phyloP scores from a whole-genome alignment of 1,284 basidiomycete species.

The Leccinum fallax region DNA sequence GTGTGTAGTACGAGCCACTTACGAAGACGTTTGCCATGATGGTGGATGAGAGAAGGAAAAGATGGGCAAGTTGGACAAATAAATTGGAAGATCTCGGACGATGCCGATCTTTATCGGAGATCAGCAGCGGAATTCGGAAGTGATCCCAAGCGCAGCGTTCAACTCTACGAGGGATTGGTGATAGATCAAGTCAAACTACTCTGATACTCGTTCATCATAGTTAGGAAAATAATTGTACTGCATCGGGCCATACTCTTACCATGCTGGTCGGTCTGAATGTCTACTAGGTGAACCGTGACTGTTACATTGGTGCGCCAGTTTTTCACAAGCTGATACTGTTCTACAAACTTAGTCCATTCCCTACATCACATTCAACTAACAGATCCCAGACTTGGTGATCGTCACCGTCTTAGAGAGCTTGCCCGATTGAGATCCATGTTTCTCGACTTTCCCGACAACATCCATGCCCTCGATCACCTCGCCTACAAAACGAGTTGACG shows the following conservation, averaged over 20 bases:
- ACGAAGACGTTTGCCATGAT: constrained; percentile 50
- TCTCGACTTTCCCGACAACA: constrained; percentile 65
- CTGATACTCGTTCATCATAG: background rate
- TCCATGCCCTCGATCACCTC: constrained; percentile 69
- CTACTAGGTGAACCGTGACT: background rate
- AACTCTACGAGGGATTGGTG: background rate
- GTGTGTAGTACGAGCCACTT: constrained; percentile 17
- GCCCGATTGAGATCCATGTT: constrained; percentile 52
- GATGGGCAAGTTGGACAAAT: background rate
- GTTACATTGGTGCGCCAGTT: background rate
- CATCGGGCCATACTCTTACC: background rate
- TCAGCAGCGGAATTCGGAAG: constrained; percentile 6
- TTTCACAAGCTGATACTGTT: background rate
- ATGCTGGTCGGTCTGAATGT: background rate
- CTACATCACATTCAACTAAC: constrained; percentile 36
- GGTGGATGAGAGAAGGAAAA: constrained; percentile 6
- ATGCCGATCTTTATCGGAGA: constrained; percentile 7
- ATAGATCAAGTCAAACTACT: background rate
- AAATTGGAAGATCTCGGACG: constrained; percentile 1
- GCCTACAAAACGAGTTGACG: constrained; percentile 35
- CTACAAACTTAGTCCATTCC: background rate
- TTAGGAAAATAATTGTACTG: background rate
- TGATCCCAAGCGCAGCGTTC: background rate
- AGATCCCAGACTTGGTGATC: constrained; percentile 55
- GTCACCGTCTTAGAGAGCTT: constrained; percentile 48